These are phyloP conservation scores for Limonomyces culmigenus DNA, from an alignment of 1,284 basidiomycete genomes.

Conservation along the genomic window DNA sequence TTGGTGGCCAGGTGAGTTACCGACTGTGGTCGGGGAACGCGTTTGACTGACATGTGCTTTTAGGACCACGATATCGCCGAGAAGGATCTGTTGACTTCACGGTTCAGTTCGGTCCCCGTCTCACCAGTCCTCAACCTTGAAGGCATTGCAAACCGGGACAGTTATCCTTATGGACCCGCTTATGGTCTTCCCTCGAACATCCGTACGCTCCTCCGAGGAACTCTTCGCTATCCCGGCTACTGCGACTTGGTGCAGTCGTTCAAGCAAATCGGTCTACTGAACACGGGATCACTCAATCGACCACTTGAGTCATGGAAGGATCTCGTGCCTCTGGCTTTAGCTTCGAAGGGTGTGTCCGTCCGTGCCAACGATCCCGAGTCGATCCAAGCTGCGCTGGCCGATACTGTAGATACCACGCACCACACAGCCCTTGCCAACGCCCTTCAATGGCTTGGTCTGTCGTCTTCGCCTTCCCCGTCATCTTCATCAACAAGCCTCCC, in stretches of 20 bases:
- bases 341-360: constrained; percentile 7
- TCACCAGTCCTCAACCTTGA: constrained; percentile 61
- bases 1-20: constrained; percentile 33
- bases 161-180: constrained; percentile 56
- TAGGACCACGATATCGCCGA: constrained; percentile 38
- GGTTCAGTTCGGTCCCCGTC: constrained; percentile 53
- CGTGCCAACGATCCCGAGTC: constrained; percentile 14
- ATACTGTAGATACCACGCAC: constrained; percentile 18
- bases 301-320: constrained; percentile 25
- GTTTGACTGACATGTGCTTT: constrained; percentile 1
- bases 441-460: constrained; percentile 40
- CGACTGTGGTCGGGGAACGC: neutral
- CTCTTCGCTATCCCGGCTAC: constrained; percentile 85
- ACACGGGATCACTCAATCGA: constrained; percentile 20
- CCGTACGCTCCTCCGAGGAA: constrained; percentile 70
- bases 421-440: constrained; percentile 27
- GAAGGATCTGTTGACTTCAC: constrained; percentile 32
- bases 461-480: constrained; percentile 12
- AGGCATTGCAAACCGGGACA: constrained; percentile 82
- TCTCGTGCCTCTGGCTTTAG: constrained; percentile 21
- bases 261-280: constrained; percentile 58
- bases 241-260: constrained; percentile 62
- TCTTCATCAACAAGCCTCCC: constrained; percentile 17
- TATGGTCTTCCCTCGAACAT: constrained; percentile 49
- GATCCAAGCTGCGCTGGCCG: constrained; percentile 20